Base-by-base conservation (phyloP, 1,284 basidiomycete species). In the Austroboletus niveus region DNA sequence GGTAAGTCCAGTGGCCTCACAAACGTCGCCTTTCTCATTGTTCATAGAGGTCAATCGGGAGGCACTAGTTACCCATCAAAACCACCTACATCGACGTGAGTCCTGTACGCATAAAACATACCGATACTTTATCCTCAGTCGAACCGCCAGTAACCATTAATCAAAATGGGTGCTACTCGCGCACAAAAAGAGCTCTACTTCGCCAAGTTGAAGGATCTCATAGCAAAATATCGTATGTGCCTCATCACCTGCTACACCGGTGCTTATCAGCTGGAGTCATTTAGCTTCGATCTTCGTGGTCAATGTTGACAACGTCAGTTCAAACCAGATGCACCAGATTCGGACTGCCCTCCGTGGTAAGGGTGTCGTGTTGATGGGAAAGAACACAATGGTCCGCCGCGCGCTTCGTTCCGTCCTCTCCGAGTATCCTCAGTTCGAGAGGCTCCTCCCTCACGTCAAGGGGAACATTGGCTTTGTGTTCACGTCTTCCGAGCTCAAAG, bases 311-410 rank as follows among this genome's bases (percentile, higher is more conserved):
- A 99, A 99, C 77, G 96, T 99, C 70, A 93, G 93, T 57, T 98
- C 95, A 58, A 97, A 98, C 83, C 97, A 99, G 79, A 92, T 95
- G 93, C 94, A 97, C 73, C 94, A 97, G 76, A 98, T 99, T 71
- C 95, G 97, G 80, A 88, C 92, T 63, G 80, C 96, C 49, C 87
- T 99, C 73, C 94, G 97, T 67, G 94, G 94, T 69, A 94, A 93
- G 75, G 97, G 92, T 81, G 79, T 94, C 55, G 95, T 99, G 60
- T 77, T 99, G 66, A 99, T 99, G 97, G 96, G 96, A 72, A 99
- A 99, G 82, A 99, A 99, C 88, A 99, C 97, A 72, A 98, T 99
- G 97, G 95, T 98, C 68, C 92, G 96, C 77, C 94, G 96, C 71
- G 96, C 94, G 55, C 84, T 99, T 61, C 94, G 96, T 64, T 81